phyloP scores from a whole-genome alignment of 2,329 filamentous ascomycete genomes.

The Clonostachys chloroleuca region DNA sequence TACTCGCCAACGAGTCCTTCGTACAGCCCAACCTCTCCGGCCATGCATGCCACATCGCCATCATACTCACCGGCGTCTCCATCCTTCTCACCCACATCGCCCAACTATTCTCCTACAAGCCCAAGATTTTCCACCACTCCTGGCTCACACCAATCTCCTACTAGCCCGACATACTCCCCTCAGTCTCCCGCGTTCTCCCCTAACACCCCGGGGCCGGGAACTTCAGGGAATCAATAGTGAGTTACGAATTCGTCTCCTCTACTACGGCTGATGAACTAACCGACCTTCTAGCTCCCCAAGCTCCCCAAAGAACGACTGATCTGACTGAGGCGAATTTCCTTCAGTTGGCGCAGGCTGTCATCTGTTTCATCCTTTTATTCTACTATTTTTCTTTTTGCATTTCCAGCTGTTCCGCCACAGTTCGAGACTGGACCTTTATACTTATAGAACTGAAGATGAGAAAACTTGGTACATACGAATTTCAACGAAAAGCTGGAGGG shows the following conservation, averaged over 20 bases:
- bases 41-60: conserved; percentile 48
- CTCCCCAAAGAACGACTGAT: conserved; percentile 34
- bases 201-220: conserved; percentile 36
- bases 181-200: conserved; percentile 44
- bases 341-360: conserved; percentile 20
- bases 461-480: neutral
- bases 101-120: conserved; percentile 57
- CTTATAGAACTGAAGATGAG: too few species aligned
- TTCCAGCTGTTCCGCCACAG: neutral
- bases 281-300: conserved; percentile 32
- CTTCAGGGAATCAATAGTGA: conserved; percentile 36
- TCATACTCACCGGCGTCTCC: conserved; percentile 68
- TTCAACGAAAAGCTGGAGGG: neutral
- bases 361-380: conserved; percentile 12
- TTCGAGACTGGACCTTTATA: too few species aligned
- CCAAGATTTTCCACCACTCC: conserved; percentile 53
- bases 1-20: conserved; percentile 61
- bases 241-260: conserved; percentile 5
- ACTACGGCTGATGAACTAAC: conserved; percentile 13
- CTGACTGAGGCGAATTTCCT: conserved; percentile 22
- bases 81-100: conserved; percentile 69
- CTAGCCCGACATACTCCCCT: conserved; percentile 63
- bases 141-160: conserved; percentile 58
- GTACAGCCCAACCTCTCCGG: conserved; percentile 67
- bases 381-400: conserved; percentile 3